Conservation (phyloP, 2,329 filamentous ascomycete genomes). For the Cladosporium austrohemisphaericum region DNA sequence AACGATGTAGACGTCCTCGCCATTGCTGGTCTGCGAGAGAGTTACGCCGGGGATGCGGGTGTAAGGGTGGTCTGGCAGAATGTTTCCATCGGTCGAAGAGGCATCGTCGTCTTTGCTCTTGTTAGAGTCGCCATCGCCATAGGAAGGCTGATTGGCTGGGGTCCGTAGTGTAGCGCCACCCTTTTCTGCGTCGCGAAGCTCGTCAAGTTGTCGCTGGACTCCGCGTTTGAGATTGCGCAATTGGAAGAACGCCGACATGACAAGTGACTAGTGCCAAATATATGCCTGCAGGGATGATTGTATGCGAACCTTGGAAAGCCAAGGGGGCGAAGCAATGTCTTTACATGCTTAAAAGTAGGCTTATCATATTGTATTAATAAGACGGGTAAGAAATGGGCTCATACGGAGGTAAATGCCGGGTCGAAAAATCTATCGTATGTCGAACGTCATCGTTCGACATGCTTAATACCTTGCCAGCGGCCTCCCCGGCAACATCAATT, state of each 20-base stretch:
- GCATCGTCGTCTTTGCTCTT: not conserved
- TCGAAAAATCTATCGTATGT: too few relatives aligned
- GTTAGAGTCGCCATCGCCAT: not conserved
- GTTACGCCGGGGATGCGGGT: constrained; percentile 2
- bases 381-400: too few relatives aligned
- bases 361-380: too few relatives aligned
- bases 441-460: too few relatives aligned
- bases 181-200: not conserved
- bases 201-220: not conserved
- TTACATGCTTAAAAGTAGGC: too few relatives aligned
- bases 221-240: not conserved
- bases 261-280: not conserved
- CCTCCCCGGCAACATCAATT: too few relatives aligned
- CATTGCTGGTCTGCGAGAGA: not conserved
- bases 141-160: not conserved
- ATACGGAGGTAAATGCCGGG: too few relatives aligned
- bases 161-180: not conserved
- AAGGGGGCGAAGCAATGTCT: too few relatives aligned
- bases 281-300: too few relatives aligned
- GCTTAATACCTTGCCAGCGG: too few relatives aligned
- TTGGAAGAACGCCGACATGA: not conserved
- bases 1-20: not conserved
- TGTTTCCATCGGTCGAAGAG: not conserved
- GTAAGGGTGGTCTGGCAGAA: constrained; percentile 3
- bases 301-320: too few relatives aligned